Evolutionary conservation across 148 eudicot species (phyloP), one percentile per base, ranked within the genome.

Genomic region (Vaccinium corymbosum): DNA sequence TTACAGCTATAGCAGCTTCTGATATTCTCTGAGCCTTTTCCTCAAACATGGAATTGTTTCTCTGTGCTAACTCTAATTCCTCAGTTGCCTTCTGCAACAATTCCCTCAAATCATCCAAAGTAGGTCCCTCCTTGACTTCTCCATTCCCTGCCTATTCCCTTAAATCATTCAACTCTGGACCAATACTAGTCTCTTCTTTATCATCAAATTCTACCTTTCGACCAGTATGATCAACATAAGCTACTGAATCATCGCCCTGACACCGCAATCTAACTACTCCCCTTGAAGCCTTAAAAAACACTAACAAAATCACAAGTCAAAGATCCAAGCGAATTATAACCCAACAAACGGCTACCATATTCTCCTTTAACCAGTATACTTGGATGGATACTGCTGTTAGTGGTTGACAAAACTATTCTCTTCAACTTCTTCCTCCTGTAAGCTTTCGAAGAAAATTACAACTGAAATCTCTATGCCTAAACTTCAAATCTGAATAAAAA

Each of bases 21-120:
- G 35, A 32, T 32, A 32, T 32, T 32, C 35, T 32, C 35, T 32
- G 35, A 32, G 35, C 35, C 35, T 32, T 32, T 32, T 32, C 92
- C 88, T 96, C 98, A 84, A 93, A 93, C 95, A 91, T 92, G 70
- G 86, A 85, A 87, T 97, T 96, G 82, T 94, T 94, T 62, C 92
- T 77, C 80, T 85, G 88, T 25, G 97, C 97, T 84, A 88, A 91
- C 86, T 96, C 98, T 88, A 96, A 90, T 80, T 96, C 98, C 82
- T 92, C 89, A 59, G 85, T 77, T 55, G 94, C 98, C 90, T 90
- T 93, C 83, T 90, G 93, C 81, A 93, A 88, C 52, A 87, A 78
- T 57, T 91, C 97, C 87, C 88, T 89, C 81, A 96, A 86, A n/a
- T 91, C 93, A n/a, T 93, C 95, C 83, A 92, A 64, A 87, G 86